Evolutionary conservation across 2,329 filamentous ascomycete genomes (phyloP).

Genomic region (Paracorniculantispora psalliotae): DNA sequence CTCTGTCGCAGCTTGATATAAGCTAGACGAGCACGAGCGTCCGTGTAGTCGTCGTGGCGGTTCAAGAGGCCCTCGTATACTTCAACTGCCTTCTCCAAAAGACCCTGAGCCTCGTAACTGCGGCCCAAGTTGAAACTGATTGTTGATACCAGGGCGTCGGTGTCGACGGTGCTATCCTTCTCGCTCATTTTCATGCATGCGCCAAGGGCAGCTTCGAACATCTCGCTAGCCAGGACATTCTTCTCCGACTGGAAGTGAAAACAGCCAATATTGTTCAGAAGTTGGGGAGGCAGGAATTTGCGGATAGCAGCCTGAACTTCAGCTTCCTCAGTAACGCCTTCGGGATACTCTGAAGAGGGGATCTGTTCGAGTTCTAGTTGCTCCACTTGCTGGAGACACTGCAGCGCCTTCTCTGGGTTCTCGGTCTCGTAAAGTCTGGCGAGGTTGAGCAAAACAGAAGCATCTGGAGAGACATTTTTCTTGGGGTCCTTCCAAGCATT

Average conservation of each 20-base stretch:
- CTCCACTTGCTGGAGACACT: conserved; percentile 88
- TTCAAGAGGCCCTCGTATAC: conserved; percentile 83
- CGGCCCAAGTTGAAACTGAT: conserved; percentile 95
- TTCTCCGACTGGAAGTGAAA: conserved; percentile 89
- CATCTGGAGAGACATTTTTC: conserved; percentile 73
- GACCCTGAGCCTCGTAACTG: conserved; percentile 81
- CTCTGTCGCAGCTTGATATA: conserved; percentile 82
- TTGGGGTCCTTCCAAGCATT: conserved; percentile 90
- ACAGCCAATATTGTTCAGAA: conserved; percentile 96
- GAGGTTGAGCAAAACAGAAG: conserved; percentile 85
- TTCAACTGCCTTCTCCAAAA: conserved; percentile 76
- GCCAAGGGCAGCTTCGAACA: conserved; percentile 88
- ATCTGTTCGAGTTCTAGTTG: conserved; percentile 81
- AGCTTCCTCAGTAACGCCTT: conserved; percentile 51
- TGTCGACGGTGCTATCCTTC: conserved; percentile 71
- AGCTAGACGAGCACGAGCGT: conserved; percentile 81
- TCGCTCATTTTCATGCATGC: conserved; percentile 80
- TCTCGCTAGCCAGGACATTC: conserved; percentile 70
- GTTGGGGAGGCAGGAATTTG: conserved; percentile 77
- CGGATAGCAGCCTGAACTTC: conserved; percentile 59
- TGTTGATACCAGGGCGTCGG: conserved; percentile 86
- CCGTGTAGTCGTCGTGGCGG: conserved; percentile 86
- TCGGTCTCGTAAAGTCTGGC: conserved; percentile 85
- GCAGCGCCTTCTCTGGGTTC: conserved; percentile 82
- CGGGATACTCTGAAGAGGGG: conserved; percentile 61